Evolutionary conservation across 495 filamentous ascomycete genomes (phyloP), one percentile per base, ranked within the genome.

Genomic region (Penicillium lividum): DNA sequence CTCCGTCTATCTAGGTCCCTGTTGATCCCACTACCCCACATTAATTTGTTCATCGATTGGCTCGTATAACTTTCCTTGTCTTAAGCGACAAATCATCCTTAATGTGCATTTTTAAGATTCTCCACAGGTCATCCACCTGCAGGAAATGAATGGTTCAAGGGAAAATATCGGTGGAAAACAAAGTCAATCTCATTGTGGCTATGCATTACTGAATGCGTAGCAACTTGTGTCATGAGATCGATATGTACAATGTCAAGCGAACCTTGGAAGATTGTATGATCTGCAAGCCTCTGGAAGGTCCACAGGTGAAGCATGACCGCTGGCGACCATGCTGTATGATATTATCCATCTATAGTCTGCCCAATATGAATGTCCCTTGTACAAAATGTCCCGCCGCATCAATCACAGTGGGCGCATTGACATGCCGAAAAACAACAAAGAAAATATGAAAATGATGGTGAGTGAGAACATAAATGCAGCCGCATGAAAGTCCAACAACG

Each of bases 341-440:
- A 68, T 68, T 63, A 63, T 52, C 44, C 45, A 44, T 60, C 53
- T 61, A 66, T 66, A 55, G 59, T 56, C 48, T 53, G 43, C 56
- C 30, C 56, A 45, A 59, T 67, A 57, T 60, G 61, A 64, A 69
- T 64, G 61, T 53, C 46, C 54, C 46, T 54, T 68, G 45, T 64
- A 62, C 64, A 67, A 64, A 33, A 66, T 68, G 55, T 44, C 46
- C 53, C 30, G 34, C 33, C 51, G 43, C 47, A 50, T 43, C 49
- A 56, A 52, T 27, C 51, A 47, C 38, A 33, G 25, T 45, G 29
- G 31, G n/a, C 49, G 57, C 31, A 44, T 62, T 22, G 11, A 59
- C 45, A 28, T 13, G 53, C 34, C 27, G 15, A 55, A 50, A 31
- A 31, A 42, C 47, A 55, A 29, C 22, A 31, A 38, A 60, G 11